A percentile compares a stretch with the other conserved stretches of the same genome.
phyloP scores from a whole-genome alignment of 2,329 filamentous ascomycete species.

The Fusarium chlamydosporum region DNA sequence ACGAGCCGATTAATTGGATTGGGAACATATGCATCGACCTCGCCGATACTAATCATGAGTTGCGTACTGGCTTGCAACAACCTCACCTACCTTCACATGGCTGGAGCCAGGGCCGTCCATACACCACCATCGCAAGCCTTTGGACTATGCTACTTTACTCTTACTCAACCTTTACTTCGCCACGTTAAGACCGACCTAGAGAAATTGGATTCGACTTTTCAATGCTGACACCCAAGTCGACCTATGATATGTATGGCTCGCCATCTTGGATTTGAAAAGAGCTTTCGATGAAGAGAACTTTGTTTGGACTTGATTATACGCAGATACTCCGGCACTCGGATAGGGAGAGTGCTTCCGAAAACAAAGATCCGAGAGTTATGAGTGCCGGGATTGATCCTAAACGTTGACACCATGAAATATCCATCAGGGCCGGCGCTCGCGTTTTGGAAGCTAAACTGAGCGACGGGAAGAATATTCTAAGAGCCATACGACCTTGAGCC shows the following conservation, averaged over 20 bases:
- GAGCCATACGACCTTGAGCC: neutral
- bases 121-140: neutral
- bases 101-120: neutral
- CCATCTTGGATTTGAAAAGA: neutral
- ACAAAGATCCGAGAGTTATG: neutral
- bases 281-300: too few relatives aligned
- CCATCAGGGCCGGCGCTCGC: too few relatives aligned
- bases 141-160: neutral
- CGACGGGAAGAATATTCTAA: neutral
- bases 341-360: neutral
- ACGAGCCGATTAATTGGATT: neutral
- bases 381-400: too few relatives aligned
- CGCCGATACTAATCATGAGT: neutral
- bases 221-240: too few relatives aligned
- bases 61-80: neutral
- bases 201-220: neutral
- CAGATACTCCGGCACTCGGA: neutral
- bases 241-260: neutral
- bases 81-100: neutral
- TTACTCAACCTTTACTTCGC: neutral
- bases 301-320: neutral
- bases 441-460: too few relatives aligned
- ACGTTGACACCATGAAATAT: neutral
- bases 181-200: neutral
- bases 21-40: neutral